Base-by-base conservation (phyloP, 1,284 basidiomycete species). In the Peniophora sp. region DNA sequence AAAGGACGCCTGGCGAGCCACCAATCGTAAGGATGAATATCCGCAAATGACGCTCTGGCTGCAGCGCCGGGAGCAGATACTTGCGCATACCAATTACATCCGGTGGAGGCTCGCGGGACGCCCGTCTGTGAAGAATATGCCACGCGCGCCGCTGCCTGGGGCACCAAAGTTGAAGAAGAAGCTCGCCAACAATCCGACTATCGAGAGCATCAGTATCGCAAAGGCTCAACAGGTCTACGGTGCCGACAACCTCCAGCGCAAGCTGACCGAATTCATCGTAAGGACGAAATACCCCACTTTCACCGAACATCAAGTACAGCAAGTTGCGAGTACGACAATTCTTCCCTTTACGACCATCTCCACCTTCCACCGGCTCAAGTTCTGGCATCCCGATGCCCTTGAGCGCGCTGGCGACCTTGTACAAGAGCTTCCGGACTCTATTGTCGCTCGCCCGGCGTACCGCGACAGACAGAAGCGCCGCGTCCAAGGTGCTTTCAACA, bases 11-110 rank as follows among this genome's bases (percentile, higher is more conserved):
- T 68, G 64, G 44, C 52, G 58, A 11, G 60, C 63, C 5, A 64
- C 62, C 10, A 69, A 69, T 52, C 48, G 55, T 3, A 57, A 59
- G 20, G 63, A 69, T 47, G 58, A 65, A 49, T 56, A 58, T 43
- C 45, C 57, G 2, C 66, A 69, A 49, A 70, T 70, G 68, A 64
- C 63, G 10, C 45, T 48, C 2, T 69, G 68, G 68, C 55, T 70
- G 1, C 56, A 62, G 22, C 52, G 63, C 3, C 50, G 57, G 22
- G 65, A 67, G 50, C 60, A 62, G 48, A 55, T 64, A 8, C 45
- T 54, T 10, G 49, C 12, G 6, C 44, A 45, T 22, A 6, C 3
- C 8, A 16, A 3, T 16, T 45, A 19, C 23, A 45, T 45, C n/a
- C n/a, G 22, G 14, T 45, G 44, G 44, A 3, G 44, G 3, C 44